A percentile compares a stretch with the other conserved stretches of the same genome.
Conservation (phyloP, 208 protist genomes). For the Balamuthia mandrillaris region DNA sequence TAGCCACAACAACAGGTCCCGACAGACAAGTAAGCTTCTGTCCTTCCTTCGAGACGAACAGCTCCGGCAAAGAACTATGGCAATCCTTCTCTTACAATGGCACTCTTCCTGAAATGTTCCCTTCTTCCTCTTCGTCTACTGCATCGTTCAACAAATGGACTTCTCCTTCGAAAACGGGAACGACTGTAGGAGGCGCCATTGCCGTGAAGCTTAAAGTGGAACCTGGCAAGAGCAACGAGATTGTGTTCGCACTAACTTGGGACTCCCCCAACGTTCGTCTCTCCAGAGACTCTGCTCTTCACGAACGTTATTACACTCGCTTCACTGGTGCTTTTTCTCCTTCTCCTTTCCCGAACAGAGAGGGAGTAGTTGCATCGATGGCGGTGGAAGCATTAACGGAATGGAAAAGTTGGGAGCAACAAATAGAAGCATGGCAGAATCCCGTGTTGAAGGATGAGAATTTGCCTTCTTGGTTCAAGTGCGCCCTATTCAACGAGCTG, state of each 20-base stretch:
- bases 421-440: slow-evolving; percentile 55
- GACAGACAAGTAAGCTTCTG: too few species aligned
- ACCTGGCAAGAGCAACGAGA: neutral
- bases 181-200: neutral
- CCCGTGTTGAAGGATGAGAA: slow-evolving; percentile 27
- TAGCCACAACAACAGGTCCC: too few species aligned
- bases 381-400: slow-evolving; percentile 44
- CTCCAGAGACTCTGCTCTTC: too few species aligned
- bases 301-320: neutral
- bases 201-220: neutral
- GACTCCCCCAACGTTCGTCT: slow-evolving; percentile 60
- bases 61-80: too few species aligned
- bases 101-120: too few species aligned
- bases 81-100: too few species aligned
- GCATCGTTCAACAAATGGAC: too few species aligned
- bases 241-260: slow-evolving; percentile 63
- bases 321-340: neutral
- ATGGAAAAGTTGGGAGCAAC: slow-evolving; percentile 44
- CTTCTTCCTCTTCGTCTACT: too few species aligned
- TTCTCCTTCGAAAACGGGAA: neutral
- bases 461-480: neutral
- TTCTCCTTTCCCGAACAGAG: too few species aligned
- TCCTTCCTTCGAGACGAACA: too few species aligned
- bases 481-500: slow-evolving; percentile 70
- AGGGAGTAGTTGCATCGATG: too few species aligned